phyloP scores from a whole-genome alignment of 306 rosid species.

The Senna siamea region DNA sequence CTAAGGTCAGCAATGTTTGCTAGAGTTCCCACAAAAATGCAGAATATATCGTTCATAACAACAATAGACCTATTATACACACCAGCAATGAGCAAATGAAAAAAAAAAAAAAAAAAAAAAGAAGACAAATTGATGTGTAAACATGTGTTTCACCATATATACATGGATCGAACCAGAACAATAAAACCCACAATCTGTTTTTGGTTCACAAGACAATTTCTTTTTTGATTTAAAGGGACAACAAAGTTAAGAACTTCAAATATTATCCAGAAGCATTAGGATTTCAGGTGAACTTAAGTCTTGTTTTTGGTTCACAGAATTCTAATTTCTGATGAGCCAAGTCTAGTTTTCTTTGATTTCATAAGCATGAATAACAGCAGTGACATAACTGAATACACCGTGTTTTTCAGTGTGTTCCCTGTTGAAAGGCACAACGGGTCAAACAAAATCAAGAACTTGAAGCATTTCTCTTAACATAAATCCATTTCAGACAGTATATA shows the following conservation, averaged over 20 bases:
- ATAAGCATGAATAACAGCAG: not conserved
- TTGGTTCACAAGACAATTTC: too few species aligned
- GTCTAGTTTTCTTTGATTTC: not conserved
- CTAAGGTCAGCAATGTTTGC: slow-evolving; percentile 52
- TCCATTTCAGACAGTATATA: not conserved
- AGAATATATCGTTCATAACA: slow-evolving; percentile 57
- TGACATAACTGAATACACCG: not conserved
- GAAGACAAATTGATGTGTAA: not conserved
- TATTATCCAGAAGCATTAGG: too few species aligned
- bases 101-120: not conserved
- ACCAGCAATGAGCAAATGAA: not conserved
- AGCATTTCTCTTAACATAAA: not conserved
- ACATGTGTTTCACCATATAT: not conserved
- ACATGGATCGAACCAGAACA: not conserved
- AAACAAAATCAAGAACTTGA: not conserved
- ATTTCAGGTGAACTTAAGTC: not conserved
- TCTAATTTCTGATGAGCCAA: not conserved
- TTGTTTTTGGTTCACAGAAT: not conserved
- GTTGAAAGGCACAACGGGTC: not conserved
- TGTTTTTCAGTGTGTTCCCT: not conserved
- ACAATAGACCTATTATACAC: slow-evolving; percentile 45
- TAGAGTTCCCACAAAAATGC: slow-evolving; percentile 56
- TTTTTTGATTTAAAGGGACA: too few species aligned
- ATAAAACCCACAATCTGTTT: not conserved
- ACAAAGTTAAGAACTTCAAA: too few species aligned